phyloP scores from a whole-genome alignment of 805 yeast species.

The Starmerella apis region DNA sequence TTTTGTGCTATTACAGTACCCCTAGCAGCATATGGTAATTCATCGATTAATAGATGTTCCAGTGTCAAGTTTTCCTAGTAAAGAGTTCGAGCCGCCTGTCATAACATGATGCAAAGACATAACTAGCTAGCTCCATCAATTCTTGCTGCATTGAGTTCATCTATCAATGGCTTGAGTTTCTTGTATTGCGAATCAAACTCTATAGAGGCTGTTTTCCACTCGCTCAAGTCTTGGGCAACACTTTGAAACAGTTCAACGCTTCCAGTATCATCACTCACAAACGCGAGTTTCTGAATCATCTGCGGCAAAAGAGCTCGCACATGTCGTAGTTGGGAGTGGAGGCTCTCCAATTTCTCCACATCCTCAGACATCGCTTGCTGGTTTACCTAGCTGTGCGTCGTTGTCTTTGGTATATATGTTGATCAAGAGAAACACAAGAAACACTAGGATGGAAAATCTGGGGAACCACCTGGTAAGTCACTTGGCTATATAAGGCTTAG shows the following conservation, averaged over 20 bases:
- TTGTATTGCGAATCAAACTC: conserved; percentile 14
- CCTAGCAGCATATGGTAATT: too few relatives aligned
- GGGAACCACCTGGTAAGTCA: background rate
- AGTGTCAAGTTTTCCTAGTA: too few relatives aligned
- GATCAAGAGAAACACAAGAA: background rate
- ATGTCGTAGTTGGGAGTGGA: conserved; percentile 19
- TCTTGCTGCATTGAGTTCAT: background rate
- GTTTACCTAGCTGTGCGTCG: background rate
- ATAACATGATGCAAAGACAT: too few relatives aligned
- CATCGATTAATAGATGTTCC: too few relatives aligned
- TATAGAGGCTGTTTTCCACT: conserved; percentile 17
- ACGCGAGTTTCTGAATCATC: conserved; percentile 20
- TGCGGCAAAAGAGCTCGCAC: conserved; percentile 23
- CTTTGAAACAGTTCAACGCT: conserved; percentile 21
- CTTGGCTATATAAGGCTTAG: too few relatives aligned
- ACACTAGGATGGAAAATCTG: background rate
- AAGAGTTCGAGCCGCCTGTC: too few relatives aligned
- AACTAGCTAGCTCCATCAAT: too few relatives aligned
- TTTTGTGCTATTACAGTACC: too few relatives aligned
- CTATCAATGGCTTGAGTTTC: conserved; percentile 18
- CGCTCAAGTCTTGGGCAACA: conserved; percentile 19
- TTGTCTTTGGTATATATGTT: too few relatives aligned
- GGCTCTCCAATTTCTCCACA: conserved; percentile 16
- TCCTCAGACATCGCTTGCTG: conserved; percentile 9
- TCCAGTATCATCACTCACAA: conserved; percentile 16